These are phyloP conservation scores for Pyrenula massariospora DNA, from an alignment of 495 filamentous ascomycete genomes.

Conservation along the genomic window DNA sequence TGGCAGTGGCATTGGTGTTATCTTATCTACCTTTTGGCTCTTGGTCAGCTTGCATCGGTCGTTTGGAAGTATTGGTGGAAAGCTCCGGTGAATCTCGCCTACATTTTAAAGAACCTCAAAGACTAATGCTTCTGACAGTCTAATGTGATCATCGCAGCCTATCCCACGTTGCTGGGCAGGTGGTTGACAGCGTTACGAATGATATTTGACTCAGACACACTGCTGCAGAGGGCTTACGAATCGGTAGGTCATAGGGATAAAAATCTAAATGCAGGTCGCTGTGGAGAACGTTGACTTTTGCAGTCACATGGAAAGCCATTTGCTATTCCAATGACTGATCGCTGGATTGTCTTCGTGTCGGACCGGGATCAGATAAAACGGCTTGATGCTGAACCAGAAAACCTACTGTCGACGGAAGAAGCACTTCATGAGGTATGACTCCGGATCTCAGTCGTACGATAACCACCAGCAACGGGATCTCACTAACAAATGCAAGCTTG, in stretches of 20 bases:
- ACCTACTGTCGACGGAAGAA: slow-evolving; percentile 6
- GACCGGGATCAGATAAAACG: slow-evolving; percentile 5
- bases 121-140: too few species aligned
- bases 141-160: slow-evolving; percentile 7
- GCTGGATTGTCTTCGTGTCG: slow-evolving; percentile 10
- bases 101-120: too few species aligned
- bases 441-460: too few species aligned
- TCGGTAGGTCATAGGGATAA: background rate
- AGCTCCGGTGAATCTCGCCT: slow-evolving; percentile 3
- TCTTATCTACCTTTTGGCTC: slow-evolving; percentile 3
- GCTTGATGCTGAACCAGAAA: slow-evolving; percentile 5
- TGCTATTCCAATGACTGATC: slow-evolving; percentile 13
- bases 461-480: background rate
- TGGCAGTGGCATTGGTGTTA: slow-evolving; percentile 6
- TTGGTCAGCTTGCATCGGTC: slow-evolving; percentile 1
- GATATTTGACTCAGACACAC: slow-evolving; percentile 8
- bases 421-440: slow-evolving; percentile 7
- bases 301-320: slow-evolving; percentile 11
- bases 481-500: slow-evolving; percentile 5
- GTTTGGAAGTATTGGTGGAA: slow-evolving; percentile 12
- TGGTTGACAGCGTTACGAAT: slow-evolving; percentile 9
- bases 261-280: background rate
- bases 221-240: slow-evolving; percentile 11
- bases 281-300: background rate
- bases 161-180: slow-evolving; percentile 8